Evolutionary conservation across 108 stramenopile genomes (phyloP).

Genomic region (Nitzschia sp.): DNA sequence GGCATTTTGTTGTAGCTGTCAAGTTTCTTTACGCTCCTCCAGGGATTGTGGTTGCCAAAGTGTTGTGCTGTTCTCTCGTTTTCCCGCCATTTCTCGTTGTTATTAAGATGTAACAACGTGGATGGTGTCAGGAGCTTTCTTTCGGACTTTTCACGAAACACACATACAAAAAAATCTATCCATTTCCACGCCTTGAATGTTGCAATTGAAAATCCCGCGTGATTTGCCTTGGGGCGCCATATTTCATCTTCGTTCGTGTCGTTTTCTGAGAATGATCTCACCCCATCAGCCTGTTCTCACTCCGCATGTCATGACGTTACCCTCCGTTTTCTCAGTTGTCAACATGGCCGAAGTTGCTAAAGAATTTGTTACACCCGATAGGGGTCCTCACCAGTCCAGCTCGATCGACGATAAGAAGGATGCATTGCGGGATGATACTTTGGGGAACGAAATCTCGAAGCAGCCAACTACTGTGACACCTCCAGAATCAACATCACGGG

Average conservation of each 20-base stretch:
- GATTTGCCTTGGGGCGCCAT: neutral
- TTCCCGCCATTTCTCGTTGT: neutral
- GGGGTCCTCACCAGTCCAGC: slow-evolving; percentile 15
- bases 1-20: no score
- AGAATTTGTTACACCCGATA: slow-evolving; percentile 39
- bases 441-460: neutral
- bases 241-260: neutral
- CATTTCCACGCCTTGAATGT: slow-evolving; percentile 5
- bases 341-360: slow-evolving; percentile 9
- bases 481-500: slow-evolving; percentile 8
- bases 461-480: slow-evolving; percentile 21
- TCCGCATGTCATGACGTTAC: neutral
- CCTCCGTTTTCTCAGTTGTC: neutral
- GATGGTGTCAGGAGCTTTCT: neutral
- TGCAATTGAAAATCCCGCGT: slow-evolving; percentile 4
- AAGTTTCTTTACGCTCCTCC: no score
- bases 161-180: neutral
- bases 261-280: neutral
- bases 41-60: no score
- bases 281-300: neutral
- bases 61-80: no score
- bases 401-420: slow-evolving; percentile 31
- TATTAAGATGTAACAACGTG: neutral
- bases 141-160: slow-evolving; percentile 1
- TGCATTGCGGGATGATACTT: neutral